Evolutionary conservation across 2,329 filamentous ascomycete genomes (phyloP).

Genomic region (Colletotrichum theobromicola): DNA sequence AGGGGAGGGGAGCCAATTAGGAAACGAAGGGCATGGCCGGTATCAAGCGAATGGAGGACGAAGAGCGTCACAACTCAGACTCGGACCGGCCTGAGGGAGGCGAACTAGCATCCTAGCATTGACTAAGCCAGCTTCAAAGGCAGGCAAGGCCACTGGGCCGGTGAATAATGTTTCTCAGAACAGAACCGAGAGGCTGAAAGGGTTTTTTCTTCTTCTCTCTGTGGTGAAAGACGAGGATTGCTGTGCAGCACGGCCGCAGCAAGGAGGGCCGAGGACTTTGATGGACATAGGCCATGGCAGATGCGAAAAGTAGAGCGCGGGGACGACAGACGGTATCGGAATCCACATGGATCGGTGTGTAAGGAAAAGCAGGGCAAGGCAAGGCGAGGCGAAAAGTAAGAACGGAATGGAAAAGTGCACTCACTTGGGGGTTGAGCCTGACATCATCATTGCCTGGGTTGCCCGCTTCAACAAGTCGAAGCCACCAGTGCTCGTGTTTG

Average conservation of each 20-base stretch:
- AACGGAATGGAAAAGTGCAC: conserved; percentile 20
- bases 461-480: conserved; percentile 65
- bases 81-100: background rate
- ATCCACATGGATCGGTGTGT: background rate
- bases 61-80: conserved; percentile 5
- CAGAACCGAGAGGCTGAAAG: background rate
- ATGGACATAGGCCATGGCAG: background rate
- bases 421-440: conserved; percentile 39
- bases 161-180: background rate
- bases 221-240: background rate
- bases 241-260: background rate
- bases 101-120: conserved; percentile 6
- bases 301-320: background rate
- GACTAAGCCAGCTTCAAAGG: background rate
- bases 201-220: background rate
- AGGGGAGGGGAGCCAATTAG: background rate
- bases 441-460: conserved; percentile 69
- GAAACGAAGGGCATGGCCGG: background rate
- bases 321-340: background rate
- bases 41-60: conserved; percentile 3
- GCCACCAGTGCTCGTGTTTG: conserved; percentile 47
- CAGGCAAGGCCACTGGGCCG: background rate
- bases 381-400: conserved; percentile 22
- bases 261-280: background rate
- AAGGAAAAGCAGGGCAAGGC: background rate